Evolutionary conservation across 2,329 filamentous ascomycete species (phyloP).

Genomic region (Botrytis sinoallii): DNA sequence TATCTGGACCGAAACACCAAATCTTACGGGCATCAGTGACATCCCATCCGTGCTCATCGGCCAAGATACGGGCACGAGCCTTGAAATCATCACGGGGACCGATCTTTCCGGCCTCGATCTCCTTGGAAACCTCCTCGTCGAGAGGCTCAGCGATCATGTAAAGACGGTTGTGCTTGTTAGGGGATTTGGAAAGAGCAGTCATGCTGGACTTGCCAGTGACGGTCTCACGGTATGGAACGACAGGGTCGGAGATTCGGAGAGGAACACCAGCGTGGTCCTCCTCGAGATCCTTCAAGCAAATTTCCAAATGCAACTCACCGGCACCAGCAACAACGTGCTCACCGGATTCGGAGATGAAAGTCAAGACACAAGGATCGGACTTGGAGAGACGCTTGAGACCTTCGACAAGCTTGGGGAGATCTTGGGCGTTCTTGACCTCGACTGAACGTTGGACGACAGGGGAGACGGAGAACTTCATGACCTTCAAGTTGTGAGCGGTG

Average conservation of each 20-base stretch:
- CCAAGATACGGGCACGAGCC: conserved; percentile 90
- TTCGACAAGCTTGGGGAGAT: conserved; percentile 99
- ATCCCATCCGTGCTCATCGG: conserved; percentile 98
- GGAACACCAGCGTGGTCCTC: conserved; percentile 99
- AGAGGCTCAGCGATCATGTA: conserved; percentile 93
- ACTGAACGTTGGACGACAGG: conserved; percentile 98
- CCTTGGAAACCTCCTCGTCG: conserved; percentile 83
- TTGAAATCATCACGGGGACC: conserved; percentile 98
- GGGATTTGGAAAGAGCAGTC: conserved; percentile 96
- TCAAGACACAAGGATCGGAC: conserved; percentile 98
- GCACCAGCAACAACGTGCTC: conserved; percentile 99
- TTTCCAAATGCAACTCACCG: conserved; percentile 98
- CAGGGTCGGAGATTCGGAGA: conserved; percentile 95
- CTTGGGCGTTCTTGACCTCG: conserved; percentile 99
- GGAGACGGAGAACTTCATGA: conserved; percentile 99
- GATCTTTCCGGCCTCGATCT: conserved; percentile 92
- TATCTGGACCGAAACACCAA: conserved; percentile 99
- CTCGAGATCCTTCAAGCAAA: conserved; percentile 99
- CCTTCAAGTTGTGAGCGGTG: conserved; percentile 99
- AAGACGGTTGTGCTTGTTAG: conserved; percentile 99
- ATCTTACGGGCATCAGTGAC: conserved; percentile 99
- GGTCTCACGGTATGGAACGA: conserved; percentile 98
- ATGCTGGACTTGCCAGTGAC: conserved; percentile 83
- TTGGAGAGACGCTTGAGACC: conserved; percentile 99
- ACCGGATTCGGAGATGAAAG: conserved; percentile 83